These are phyloP conservation scores for Podospora pseudopauciseta DNA, from an alignment of 495 filamentous ascomycete species.

Conservation along the genomic window DNA sequence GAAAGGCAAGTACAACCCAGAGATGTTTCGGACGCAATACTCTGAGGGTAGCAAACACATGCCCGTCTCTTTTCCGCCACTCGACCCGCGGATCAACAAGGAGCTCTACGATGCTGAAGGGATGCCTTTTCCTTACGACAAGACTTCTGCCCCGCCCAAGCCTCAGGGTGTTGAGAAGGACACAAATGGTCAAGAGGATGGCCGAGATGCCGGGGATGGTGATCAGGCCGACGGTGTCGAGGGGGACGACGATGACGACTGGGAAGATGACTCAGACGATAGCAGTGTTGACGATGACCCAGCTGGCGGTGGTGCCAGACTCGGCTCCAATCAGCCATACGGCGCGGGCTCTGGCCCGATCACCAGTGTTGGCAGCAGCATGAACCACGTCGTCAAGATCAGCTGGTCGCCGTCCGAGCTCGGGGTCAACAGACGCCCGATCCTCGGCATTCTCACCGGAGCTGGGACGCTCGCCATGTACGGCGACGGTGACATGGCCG, in stretches of 20 bases:
- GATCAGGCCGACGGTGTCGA: conserved; percentile 20
- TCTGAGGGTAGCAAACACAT: conserved; percentile 36
- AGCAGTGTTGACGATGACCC: conserved; percentile 11
- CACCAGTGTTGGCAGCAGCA: conserved; percentile 42
- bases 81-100: conserved; percentile 35
- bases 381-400: conserved; percentile 45
- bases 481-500: conserved; percentile 37
- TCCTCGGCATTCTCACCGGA: conserved; percentile 41
- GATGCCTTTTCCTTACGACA: conserved; percentile 27
- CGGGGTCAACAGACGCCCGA: conserved; percentile 42
- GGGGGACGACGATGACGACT: conserved; percentile 7
- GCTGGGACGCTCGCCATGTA: conserved; percentile 42
- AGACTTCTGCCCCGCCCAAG: background rate
- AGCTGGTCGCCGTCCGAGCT: conserved; percentile 46
- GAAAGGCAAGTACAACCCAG: conserved; percentile 11
- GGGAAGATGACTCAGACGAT: conserved; percentile 8
- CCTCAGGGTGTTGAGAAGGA: conserved; percentile 1
- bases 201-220: conserved; percentile 14
- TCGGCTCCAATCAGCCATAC: conserved; percentile 28
- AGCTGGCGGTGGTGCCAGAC: conserved; percentile 6
- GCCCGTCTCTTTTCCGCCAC: conserved; percentile 34
- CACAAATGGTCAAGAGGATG: conserved; percentile 17
- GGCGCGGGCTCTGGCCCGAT: conserved; percentile 43
- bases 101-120: conserved; percentile 30
- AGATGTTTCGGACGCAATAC: conserved; percentile 28